A percentile compares a stretch with the other conserved stretches of the same genome.
Evolutionary conservation across 202 grass and related monocot species (phyloP).

Genomic region (Zoysia matrella): DNA sequence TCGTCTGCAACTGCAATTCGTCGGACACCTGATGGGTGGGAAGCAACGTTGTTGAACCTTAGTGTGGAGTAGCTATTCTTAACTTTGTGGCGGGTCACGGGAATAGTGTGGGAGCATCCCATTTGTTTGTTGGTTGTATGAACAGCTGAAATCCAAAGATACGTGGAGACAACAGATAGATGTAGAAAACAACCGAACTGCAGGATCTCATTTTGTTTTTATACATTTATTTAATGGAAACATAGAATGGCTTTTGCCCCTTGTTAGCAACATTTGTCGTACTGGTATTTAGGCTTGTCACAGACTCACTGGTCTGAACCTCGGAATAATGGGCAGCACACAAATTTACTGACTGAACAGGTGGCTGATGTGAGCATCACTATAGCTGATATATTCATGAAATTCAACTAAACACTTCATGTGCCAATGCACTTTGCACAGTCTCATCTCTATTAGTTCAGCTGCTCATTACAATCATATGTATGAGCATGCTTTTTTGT

Average conservation of each 20-base stretch:
- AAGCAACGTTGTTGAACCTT: background rate
- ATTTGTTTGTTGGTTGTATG: background rate
- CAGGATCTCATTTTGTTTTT: background rate
- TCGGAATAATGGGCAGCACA: constrained; percentile 2
- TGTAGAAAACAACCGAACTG: background rate
- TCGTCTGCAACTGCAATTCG: constrained; percentile 18
- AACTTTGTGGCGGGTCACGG: background rate
- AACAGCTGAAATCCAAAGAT: background rate
- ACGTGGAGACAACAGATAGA: background rate
- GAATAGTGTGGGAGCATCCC: background rate
- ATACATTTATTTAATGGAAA: background rate
- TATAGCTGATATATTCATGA: background rate
- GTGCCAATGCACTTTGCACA: background rate
- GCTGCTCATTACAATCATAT: constrained; percentile 5
- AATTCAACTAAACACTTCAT: background rate
- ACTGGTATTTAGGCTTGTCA: background rate
- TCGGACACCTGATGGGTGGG: constrained; percentile 11
- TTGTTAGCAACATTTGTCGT: background rate
- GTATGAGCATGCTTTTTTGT: background rate
- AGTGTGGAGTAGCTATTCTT: background rate
- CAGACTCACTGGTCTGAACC: background rate
- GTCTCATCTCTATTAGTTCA: background rate
- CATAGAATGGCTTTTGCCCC: background rate
- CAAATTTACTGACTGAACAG: background rate
- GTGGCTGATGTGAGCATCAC: background rate